Evolutionary conservation across 495 filamentous ascomycete genomes (phyloP).

Genomic region (Neurospora sp.): DNA sequence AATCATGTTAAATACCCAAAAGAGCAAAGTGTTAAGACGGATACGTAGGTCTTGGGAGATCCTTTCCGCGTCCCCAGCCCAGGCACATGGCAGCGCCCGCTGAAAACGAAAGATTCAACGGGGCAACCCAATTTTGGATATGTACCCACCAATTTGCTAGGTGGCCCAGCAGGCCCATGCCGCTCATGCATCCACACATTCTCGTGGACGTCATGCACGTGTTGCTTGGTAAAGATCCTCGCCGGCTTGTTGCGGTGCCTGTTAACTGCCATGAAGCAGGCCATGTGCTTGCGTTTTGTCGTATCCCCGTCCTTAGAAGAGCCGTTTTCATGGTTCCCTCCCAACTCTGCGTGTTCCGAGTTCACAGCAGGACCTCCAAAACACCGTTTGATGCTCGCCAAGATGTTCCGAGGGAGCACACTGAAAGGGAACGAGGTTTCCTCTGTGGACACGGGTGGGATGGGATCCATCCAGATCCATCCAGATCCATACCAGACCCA

Average conservation of each 20-base stretch:
- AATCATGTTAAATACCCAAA: background rate
- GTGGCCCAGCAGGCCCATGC: background rate
- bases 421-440: background rate
- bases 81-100: background rate
- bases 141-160: background rate
- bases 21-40: background rate
- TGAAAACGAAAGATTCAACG: background rate
- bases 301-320: background rate
- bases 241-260: background rate
- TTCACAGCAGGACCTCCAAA: background rate
- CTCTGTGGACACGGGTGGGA: background rate
- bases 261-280: background rate
- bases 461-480: background rate
- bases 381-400: background rate
- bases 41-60: background rate
- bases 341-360: background rate
- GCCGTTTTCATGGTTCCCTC: background rate
- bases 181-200: background rate
- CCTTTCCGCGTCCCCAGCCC: background rate
- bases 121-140: background rate
- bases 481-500: background rate
- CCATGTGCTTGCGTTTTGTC: background rate
- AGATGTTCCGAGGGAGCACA: background rate
- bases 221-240: background rate
- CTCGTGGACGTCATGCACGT: background rate